phyloP scores from a whole-genome alignment of 2,329 filamentous ascomycete genomes.

The Exophiala oligosperma region DNA sequence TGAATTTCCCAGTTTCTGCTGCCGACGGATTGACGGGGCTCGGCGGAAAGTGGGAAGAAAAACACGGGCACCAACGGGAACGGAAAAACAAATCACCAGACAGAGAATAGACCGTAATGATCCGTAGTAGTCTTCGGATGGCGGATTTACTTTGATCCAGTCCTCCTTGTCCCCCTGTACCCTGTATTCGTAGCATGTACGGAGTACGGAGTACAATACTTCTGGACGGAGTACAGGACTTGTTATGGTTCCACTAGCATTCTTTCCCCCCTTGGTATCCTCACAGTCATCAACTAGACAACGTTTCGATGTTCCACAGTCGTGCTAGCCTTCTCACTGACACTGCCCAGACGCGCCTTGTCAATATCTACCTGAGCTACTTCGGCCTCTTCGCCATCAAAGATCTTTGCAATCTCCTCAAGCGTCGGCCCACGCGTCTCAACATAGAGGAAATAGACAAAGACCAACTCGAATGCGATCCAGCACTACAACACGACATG shows the following conservation, averaged over 20 bases:
- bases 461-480: slow-evolving; percentile 39
- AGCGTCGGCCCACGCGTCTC: slow-evolving; percentile 65
- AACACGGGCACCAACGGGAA: not conserved
- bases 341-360: slow-evolving; percentile 36
- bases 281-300: not conserved
- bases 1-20: not conserved
- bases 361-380: slow-evolving; percentile 57
- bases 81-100: too few species aligned
- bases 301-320: slow-evolving; percentile 17
- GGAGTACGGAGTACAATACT: too few species aligned
- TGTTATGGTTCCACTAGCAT: too few species aligned
- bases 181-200: too few species aligned
- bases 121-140: too few species aligned
- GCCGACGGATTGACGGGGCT: not conserved
- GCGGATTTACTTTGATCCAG: too few species aligned
- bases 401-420: slow-evolving; percentile 69
- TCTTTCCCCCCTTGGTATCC: too few species aligned
- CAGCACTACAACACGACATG: slow-evolving; percentile 8
- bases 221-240: too few species aligned
- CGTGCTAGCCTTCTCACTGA: slow-evolving; percentile 12
- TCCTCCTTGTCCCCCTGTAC: too few species aligned
- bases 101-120: too few species aligned
- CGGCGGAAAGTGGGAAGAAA: not conserved
- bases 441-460: slow-evolving; percentile 60
- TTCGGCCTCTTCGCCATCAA: slow-evolving; percentile 63